Percentiles rank a stretch among this genome's conserved stretches.
These are phyloP conservation scores for Fusarium sp. DNA, from an alignment of 2,329 filamentous ascomycete genomes.

Conservation along the genomic window DNA sequence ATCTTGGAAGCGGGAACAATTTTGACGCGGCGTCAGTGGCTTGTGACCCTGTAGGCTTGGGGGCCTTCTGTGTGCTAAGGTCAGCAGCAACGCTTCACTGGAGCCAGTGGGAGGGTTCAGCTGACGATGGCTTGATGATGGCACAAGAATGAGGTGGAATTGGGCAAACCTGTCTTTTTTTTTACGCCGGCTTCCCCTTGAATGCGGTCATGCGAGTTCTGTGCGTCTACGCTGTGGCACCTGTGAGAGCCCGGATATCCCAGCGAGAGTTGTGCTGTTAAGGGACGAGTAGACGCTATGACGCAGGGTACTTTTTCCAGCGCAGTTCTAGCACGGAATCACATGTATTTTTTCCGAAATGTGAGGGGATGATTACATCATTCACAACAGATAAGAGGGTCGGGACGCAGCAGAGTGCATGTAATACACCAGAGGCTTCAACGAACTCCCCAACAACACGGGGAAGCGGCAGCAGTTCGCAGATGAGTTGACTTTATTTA, in stretches of 20 bases:
- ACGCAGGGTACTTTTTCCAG: constrained; percentile 21
- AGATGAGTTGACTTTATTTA: neutral
- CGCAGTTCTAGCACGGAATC: constrained; percentile 7
- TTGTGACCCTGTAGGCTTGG: constrained; percentile 38
- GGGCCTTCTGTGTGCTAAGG: constrained; percentile 20
- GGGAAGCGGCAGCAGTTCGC: neutral
- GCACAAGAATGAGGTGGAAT: constrained; percentile 11
- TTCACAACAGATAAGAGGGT: constrained; percentile 9
- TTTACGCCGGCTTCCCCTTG: neutral
- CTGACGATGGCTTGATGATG: constrained; percentile 35
- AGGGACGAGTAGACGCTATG: constrained; percentile 17
- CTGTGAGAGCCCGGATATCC: constrained; percentile 3
- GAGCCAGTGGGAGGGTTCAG: constrained; percentile 27
- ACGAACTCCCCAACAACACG: neutral
- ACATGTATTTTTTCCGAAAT: constrained; percentile 26
- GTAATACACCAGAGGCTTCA: neutral
- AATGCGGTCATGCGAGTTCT: constrained; percentile 9
- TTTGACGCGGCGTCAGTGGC: constrained; percentile 46
- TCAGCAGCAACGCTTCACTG: constrained; percentile 27
- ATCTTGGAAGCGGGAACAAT: constrained; percentile 42
- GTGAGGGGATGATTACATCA: constrained; percentile 34
- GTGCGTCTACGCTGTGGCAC: neutral
- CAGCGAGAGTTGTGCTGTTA: constrained; percentile 8
- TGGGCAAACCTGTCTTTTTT: constrained; percentile 11
- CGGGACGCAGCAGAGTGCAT: neutral